A percentile compares a stretch with the other conserved stretches of the same genome.
Conservation (phyloP, 768 basidiomycete species). For the Mycena vulgaris region DNA sequence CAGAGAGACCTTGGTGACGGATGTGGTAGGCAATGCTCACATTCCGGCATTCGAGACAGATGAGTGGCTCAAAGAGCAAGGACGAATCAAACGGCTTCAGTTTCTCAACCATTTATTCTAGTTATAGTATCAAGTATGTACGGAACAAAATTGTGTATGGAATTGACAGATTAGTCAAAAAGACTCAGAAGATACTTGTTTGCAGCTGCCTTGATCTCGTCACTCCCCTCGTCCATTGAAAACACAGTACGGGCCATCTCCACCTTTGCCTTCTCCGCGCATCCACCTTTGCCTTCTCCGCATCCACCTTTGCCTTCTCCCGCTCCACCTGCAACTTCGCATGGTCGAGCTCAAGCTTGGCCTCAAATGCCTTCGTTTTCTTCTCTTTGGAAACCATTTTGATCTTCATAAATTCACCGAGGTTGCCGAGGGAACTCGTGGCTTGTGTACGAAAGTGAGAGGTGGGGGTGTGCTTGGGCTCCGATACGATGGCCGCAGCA, state of each 20-base stretch:
- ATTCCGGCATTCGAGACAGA: conserved; percentile 12
- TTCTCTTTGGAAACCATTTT: conserved; percentile 4
- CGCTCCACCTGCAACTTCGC: conserved; percentile 6
- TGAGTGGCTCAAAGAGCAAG: conserved; percentile 7
- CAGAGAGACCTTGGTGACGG: background rate
- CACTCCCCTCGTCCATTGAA: background rate
- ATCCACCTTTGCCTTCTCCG: no score
- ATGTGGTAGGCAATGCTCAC: conserved; percentile 1
- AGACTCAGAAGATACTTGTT: conserved; percentile 2
- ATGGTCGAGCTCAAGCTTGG: conserved; percentile 3
- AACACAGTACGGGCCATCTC: conserved; percentile 13
- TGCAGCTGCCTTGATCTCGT: conserved; percentile 3
- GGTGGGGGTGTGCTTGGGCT: conserved; percentile 4
- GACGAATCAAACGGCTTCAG: conserved; percentile 2
- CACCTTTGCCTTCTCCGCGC: background rate
- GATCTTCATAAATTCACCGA: conserved; percentile 18
- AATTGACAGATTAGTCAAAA: background rate
- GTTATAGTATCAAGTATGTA: background rate
- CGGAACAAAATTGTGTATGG: background rate
- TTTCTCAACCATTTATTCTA: background rate
- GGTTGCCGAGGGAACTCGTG: conserved; percentile 4
- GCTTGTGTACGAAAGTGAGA: conserved; percentile 8
- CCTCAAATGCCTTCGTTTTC: background rate
- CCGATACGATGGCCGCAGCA: conserved; percentile 7
- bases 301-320: background rate